These are phyloP conservation scores for Phytophthora uliginosa DNA, from an alignment of 352 stramenopile genomes.

Conservation along the genomic window DNA sequence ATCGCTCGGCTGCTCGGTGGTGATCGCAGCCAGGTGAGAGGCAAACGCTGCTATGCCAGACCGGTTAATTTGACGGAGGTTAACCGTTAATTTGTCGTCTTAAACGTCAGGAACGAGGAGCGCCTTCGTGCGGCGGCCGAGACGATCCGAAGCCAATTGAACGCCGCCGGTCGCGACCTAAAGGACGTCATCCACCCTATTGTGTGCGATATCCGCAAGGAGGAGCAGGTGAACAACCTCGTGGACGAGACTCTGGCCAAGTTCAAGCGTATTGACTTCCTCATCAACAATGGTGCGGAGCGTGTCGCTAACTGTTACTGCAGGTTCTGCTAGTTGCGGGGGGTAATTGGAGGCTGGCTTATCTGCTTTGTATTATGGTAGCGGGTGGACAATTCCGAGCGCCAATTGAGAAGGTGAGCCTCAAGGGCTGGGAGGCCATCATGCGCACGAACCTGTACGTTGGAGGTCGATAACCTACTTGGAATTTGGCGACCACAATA, in stretches of 20 bases:
- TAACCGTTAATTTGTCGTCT: not conserved
- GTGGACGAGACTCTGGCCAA: slow-evolving; percentile 78
- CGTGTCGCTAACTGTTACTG: not conserved
- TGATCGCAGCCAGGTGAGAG: slow-evolving; percentile 79
- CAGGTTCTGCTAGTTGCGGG: not conserved
- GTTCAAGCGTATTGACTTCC: slow-evolving; percentile 90
- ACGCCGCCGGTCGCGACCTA: slow-evolving; percentile 38
- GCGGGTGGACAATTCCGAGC: slow-evolving; percentile 94
- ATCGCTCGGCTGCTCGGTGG: slow-evolving; percentile 77
- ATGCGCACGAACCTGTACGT: slow-evolving; percentile 92
- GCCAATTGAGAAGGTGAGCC: slow-evolving; percentile 89
- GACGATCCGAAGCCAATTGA: slow-evolving; percentile 64
- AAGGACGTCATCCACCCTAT: slow-evolving; percentile 61
- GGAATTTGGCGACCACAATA: not conserved
- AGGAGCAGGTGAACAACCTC: slow-evolving; percentile 78
- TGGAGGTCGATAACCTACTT: not conserved
- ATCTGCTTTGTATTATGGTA: slow-evolving; percentile 21
- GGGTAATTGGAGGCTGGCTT: not conserved
- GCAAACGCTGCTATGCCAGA: not conserved
- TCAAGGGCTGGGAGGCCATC: slow-evolving; percentile 94
- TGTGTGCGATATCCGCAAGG: slow-evolving; percentile 82
- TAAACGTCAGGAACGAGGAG: slow-evolving; percentile 64
- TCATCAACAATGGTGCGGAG: slow-evolving; percentile 93
- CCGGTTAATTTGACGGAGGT: not conserved
- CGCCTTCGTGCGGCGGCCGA: slow-evolving; percentile 65